Conservation (phyloP, 148 eudicot genomes). For the Silene uniflora region DNA sequence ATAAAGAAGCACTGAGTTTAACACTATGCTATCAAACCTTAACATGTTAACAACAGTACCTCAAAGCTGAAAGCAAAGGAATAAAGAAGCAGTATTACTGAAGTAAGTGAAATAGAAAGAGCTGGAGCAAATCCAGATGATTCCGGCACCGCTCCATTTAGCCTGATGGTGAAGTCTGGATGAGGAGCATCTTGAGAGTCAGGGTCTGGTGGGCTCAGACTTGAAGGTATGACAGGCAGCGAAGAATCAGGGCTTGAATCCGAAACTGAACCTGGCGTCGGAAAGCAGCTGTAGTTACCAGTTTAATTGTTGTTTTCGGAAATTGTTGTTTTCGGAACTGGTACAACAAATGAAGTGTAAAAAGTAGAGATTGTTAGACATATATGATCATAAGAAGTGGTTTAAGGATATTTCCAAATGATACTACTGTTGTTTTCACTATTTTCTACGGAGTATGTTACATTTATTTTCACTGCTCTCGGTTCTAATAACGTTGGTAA, state of each 20-base stretch:
- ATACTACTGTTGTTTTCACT: no score
- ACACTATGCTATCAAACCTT: not conserved
- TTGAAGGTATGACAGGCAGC: slow-evolving; percentile 64
- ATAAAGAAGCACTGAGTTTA: no score
- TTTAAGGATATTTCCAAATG: not conserved
- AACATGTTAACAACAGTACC: not conserved
- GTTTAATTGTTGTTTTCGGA: slow-evolving; percentile 12
- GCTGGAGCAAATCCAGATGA: slow-evolving; percentile 34
- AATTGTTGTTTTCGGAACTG: not conserved
- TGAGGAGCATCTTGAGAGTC: slow-evolving; percentile 58
- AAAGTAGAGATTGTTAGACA: not conserved
- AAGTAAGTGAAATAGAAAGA: slow-evolving; percentile 21
- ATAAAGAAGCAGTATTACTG: slow-evolving; percentile 18
- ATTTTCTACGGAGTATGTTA: no score
- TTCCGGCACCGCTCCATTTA: slow-evolving; percentile 36
- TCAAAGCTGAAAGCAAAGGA: slow-evolving; percentile 20
- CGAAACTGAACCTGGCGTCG: slow-evolving; percentile 27
- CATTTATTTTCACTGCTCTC: no score
- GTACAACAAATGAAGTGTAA: not conserved
- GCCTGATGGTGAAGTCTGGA: slow-evolving; percentile 40
- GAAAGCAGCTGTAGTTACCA: slow-evolving; percentile 35
- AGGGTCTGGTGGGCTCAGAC: slow-evolving; percentile 76
- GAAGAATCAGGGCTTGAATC: slow-evolving; percentile 32
- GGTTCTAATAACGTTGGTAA: no score
- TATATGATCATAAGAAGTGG: not conserved